Evolutionary conservation across 2,329 filamentous ascomycete genomes (phyloP).

Genomic region (Penicillium fuscoglaucum): DNA sequence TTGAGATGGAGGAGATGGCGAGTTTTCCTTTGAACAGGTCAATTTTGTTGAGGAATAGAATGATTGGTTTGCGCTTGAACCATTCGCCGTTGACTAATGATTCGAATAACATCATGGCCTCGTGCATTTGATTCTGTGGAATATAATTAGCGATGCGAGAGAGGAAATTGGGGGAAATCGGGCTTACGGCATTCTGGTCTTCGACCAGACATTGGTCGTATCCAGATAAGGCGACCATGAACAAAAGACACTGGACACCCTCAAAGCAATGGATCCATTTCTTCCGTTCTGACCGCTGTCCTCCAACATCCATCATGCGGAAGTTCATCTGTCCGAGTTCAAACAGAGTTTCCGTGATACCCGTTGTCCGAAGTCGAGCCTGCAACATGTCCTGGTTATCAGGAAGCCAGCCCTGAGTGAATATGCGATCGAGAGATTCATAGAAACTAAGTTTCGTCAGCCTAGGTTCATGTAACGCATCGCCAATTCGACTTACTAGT

Average conservation of each 20-base stretch:
- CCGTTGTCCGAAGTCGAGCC: conserved; percentile 85
- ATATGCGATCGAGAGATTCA: conserved; percentile 71
- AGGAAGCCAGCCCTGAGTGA: conserved; percentile 76
- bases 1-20: conserved; percentile 66
- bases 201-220: conserved; percentile 96
- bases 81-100: conserved; percentile 83
- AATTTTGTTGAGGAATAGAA: conserved; percentile 86
- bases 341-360: conserved; percentile 93
- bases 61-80: conserved; percentile 79
- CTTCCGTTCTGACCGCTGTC: conserved; percentile 88
- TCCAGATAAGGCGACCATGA: conserved; percentile 91
- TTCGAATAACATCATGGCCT: conserved; percentile 83
- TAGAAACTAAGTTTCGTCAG: conserved; percentile 67
- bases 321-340: conserved; percentile 90
- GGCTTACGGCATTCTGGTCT: conserved; percentile 90
- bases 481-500: conserved; percentile 65
- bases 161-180: neutral
- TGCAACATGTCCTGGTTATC: conserved; percentile 93
- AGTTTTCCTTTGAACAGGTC: conserved; percentile 81
- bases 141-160: conserved; percentile 8
- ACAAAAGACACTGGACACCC: conserved; percentile 87
- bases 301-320: conserved; percentile 94
- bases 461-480: conserved; percentile 1
- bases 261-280: conserved; percentile 98
- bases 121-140: conserved; percentile 82